Base-by-base conservation (phyloP, 441 rosid genomes). In the Euphorbia celastroides region DNA sequence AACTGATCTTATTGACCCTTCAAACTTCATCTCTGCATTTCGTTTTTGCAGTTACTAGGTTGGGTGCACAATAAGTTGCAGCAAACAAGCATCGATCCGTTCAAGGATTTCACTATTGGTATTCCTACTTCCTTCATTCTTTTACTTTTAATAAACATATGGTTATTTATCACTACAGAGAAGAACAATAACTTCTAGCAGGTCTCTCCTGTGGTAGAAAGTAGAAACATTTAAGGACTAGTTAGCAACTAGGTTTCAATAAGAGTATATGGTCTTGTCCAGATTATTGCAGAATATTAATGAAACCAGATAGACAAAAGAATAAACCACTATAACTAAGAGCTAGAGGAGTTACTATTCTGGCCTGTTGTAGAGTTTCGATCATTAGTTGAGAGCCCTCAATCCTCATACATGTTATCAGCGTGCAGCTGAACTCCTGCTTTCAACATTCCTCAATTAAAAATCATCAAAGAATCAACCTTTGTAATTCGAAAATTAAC, bases 31-130 rank as follows among this genome's bases (percentile, higher is more conserved):
- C 75, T 65, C 64, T 69, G 71, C 25, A 69, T n/a, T 70, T 72
- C 64, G 66, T 75, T 78, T 77, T 78, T 72, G 87, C 98, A 88
- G 97, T 70, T 90, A 74, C 80, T 82, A 75, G 88, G 85, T 64
- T 90, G 96, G 98, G 82, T 87, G 92, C 87, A 81, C 77, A 80
- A 77, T 57, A 83, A 81, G 81, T 68, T 79, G 65, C 75, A 76
- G 72, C 82, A 79, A 64, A 80, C 72, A 68, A 77, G 78, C 80
- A 71, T 66, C 17, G 90, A 85, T 72, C 80, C 83, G 60, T 60
- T 79, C 79, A 88, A 83, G 75, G 93, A 86, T 76, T 76, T 84
- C 51, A 68, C 78, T 20, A 78, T 71, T 42, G 98, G 98, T 90
- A 90, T 73, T 74, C 64, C 64, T 69, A 64, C 78, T 58, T 3